Base-by-base conservation (phyloP, 148 eudicot genomes). In the Talinum fruticosum region DNA sequence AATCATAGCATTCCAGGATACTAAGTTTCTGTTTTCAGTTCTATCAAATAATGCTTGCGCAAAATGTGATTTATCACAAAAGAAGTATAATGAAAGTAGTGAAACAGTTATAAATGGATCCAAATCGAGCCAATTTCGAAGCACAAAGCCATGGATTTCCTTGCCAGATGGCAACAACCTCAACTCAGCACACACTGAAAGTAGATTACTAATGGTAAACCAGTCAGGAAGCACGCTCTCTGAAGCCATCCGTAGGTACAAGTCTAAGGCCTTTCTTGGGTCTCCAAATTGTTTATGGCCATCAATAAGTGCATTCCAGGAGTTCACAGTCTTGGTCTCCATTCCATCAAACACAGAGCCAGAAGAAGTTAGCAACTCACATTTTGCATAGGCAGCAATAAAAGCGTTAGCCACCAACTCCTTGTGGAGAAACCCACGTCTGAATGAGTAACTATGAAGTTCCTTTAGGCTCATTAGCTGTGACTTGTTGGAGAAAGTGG, bases 1-100 rank as follows among this genome's bases (percentile, higher is more conserved):
- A 33, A 91, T 85, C 90, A 91, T 85, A 30, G 90, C 87, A 77
- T 91, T 91, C 96, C 96, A 89, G 38, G 85, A 80, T 66, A 89
- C 87, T 61, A 76, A 71, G 74, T 38, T 80, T 75, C 74, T 89
- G 61, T 75, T 76, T 66, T 80, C 70, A 66, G 80, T 83, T 65
- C 82, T 34, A 38, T 84, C 86, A 83, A 91, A 91, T 51, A 87
- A 54, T 77, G 72, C 72, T 72, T 66, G 78, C 47, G 93, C 89
- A 81, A 24, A 73, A 7, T 65, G 77, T 32, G 76, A 69, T 78
- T 79, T 78, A 53, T 75, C 80, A 79, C 91, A 91, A 30, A 69
- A 79, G 65, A 83, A 71, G 81, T 91, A 91, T 41, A 91, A 81
- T 61, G 93, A 86, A 74, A 91, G 75, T 10, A 91, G 80, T 61